These are phyloP conservation scores for Pyrenula massariospora DNA, from an alignment of 495 filamentous ascomycete species.

Conservation along the genomic window DNA sequence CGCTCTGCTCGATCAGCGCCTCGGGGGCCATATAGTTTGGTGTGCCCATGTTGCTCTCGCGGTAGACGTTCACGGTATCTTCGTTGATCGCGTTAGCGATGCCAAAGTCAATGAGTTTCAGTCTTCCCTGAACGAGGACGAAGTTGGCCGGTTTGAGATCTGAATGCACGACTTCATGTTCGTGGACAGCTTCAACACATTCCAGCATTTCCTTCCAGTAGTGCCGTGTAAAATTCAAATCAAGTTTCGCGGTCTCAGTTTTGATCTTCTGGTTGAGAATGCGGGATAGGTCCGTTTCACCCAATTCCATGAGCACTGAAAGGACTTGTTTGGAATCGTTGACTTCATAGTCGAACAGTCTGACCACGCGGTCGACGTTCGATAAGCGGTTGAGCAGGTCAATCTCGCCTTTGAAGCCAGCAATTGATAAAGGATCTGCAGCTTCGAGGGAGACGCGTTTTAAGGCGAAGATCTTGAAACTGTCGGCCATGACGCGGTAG, in stretches of 20 bases:
- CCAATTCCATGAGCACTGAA: conserved; percentile 93
- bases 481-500: conserved; percentile 94
- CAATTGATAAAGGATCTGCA: conserved; percentile 69
- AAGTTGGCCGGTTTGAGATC: conserved; percentile 96
- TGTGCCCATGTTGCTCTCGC: conserved; percentile 88
- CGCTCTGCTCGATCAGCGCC: conserved; percentile 79
- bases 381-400: conserved; percentile 74
- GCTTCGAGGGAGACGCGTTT: conserved; percentile 88
- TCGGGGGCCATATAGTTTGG: conserved; percentile 99
- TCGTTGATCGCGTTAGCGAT: conserved; percentile 97
- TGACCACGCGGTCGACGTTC: conserved; percentile 78
- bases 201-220: conserved; percentile 99
- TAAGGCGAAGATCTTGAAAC: conserved; percentile 83
- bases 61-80: conserved; percentile 93
- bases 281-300: conserved; percentile 87
- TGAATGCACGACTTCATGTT: conserved; percentile 83
- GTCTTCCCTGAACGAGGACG: conserved; percentile 68
- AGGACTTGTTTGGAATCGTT: conserved; percentile 80
- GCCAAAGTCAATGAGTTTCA: conserved; percentile 91
- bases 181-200: conserved; percentile 81
- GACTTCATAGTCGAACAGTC: conserved; percentile 83
- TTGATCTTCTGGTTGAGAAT: conserved; percentile 65
- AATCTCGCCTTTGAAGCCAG: conserved; percentile 94
- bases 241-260: conserved; percentile 63
- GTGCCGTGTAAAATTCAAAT: conserved; percentile 82